Conservation (phyloP, 305 asterid species). For the Rubia peregrina region DNA sequence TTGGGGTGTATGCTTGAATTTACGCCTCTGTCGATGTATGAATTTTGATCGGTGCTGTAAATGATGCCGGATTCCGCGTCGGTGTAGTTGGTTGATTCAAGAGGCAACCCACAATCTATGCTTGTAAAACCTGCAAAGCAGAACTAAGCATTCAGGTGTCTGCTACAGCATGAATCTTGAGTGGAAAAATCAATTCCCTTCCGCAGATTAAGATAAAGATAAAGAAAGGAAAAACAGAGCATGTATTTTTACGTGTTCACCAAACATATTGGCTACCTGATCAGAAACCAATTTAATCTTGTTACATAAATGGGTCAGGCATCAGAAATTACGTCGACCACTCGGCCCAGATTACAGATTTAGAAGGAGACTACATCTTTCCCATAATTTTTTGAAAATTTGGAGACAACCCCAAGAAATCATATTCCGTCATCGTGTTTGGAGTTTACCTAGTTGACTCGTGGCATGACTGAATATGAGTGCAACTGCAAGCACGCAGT, state of each 20-base stretch:
- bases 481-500: neutral
- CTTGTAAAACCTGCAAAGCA: constrained; percentile 20
- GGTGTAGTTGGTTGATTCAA: neutral
- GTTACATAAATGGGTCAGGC: too few relatives aligned
- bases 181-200: too few relatives aligned
- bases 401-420: too few relatives aligned
- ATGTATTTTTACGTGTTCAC: too few relatives aligned
- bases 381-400: too few relatives aligned
- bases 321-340: too few relatives aligned
- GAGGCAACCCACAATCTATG: constrained; percentile 26
- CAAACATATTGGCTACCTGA: too few relatives aligned
- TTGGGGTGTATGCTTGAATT: constrained; percentile 1
- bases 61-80: constrained; percentile 2
- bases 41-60: constrained; percentile 12
- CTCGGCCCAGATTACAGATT: too few relatives aligned
- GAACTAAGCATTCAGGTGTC: neutral
- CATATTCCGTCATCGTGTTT: neutral
- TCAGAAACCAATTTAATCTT: too few relatives aligned
- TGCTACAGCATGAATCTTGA: neutral
- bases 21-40: constrained; percentile 14
- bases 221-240: too few relatives aligned
- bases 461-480: neutral
- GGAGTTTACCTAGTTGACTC: neutral
- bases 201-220: too few relatives aligned
- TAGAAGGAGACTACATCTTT: too few relatives aligned